A percentile compares a stretch with the other conserved stretches of the same genome.
phyloP scores from a whole-genome alignment of 176 grass and related monocot genomes.

The Oryza meyeriana region DNA sequence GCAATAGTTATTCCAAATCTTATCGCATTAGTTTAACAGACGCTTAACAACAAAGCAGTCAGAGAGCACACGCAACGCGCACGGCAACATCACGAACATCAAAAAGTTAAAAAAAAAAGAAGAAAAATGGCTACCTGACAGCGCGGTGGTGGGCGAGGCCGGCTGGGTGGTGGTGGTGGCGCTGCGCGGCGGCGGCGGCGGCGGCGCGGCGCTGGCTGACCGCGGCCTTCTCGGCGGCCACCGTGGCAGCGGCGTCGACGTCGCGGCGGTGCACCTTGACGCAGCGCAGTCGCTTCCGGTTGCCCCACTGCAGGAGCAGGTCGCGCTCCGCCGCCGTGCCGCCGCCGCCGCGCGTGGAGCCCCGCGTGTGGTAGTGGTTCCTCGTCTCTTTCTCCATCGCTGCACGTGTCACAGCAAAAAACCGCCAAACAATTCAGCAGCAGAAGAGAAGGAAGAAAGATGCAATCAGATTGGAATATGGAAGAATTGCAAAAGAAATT shows the following conservation, averaged over 20 bases:
- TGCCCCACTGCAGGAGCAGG: slow-evolving; percentile 83
- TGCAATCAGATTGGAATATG: not conserved
- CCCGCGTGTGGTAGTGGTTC: slow-evolving; percentile 81
- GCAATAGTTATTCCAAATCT: slow-evolving; percentile 10
- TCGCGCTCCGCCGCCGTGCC: slow-evolving; percentile 57
- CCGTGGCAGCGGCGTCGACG: slow-evolving; percentile 43
- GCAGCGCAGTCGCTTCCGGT: slow-evolving; percentile 79
- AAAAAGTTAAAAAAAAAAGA: not conserved
- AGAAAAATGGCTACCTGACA: slow-evolving; percentile 43
- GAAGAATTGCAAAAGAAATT: not conserved
- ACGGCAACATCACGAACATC: not conserved
- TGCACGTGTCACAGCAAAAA: not conserved
- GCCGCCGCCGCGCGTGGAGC: slow-evolving; percentile 47
- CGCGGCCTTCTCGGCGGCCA: slow-evolving; percentile 49
- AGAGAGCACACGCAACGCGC: slow-evolving; percentile 11
- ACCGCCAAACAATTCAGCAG: not conserved
- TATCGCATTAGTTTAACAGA: not conserved
- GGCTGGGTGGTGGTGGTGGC: slow-evolving; percentile 17
- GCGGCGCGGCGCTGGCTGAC: slow-evolving; percentile 57
- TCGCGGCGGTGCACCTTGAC: slow-evolving; percentile 81
- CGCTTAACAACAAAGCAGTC: slow-evolving; percentile 2
- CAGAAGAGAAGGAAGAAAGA: not conserved
- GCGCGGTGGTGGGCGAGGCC: slow-evolving; percentile 36
- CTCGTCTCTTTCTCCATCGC: slow-evolving; percentile 73
- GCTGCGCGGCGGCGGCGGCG: slow-evolving; percentile 23